Evolutionary conservation across 2,329 filamentous ascomycete species (phyloP).

Genomic region (Nemania diffusa): DNA sequence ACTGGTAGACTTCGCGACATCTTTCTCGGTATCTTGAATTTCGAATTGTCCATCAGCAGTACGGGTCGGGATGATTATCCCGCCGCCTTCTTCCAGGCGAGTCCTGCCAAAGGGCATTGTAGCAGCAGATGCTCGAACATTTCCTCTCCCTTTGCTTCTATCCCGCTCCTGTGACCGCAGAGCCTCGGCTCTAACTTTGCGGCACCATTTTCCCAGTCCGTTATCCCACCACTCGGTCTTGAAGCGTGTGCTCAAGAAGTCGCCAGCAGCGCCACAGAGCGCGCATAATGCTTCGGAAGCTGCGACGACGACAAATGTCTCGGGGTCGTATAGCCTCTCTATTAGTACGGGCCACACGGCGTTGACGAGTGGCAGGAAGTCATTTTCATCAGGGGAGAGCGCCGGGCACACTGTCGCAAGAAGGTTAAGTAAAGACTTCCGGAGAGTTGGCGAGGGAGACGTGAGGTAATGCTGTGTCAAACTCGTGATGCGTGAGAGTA

Average conservation of each 20-base stretch:
- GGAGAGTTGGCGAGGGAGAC: constrained; percentile 80
- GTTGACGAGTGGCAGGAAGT: constrained; percentile 89
- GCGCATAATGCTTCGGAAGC: constrained; percentile 75
- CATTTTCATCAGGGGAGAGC: constrained; percentile 79
- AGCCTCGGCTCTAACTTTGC: constrained; percentile 56
- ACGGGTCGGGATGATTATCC: constrained; percentile 46
- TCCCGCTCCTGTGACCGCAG: constrained; percentile 37
- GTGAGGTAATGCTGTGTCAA: constrained; percentile 93
- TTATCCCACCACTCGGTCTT: constrained; percentile 75
- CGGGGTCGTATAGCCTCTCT: constrained; percentile 71
- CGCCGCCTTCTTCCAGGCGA: constrained; percentile 23
- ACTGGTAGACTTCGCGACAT: constrained; percentile 25
- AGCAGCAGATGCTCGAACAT: constrained; percentile 12
- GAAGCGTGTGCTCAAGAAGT: constrained; percentile 82
- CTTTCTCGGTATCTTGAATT: constrained; percentile 33
- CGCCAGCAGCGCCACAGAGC: constrained; percentile 78
- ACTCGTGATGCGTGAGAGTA: constrained; percentile 82
- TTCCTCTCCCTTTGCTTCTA: constrained; percentile 22
- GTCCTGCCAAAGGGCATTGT: constrained; percentile 14
- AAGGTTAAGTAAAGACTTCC: constrained; percentile 80
- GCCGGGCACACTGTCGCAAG: constrained; percentile 77
- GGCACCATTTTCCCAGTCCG: constrained; percentile 60
- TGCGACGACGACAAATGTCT: constrained; percentile 75
- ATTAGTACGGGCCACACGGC: constrained; percentile 87
- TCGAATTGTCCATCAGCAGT: constrained; percentile 40